Conservation (phyloP, 768 basidiomycete species). For the Daedaleopsis nitida region DNA sequence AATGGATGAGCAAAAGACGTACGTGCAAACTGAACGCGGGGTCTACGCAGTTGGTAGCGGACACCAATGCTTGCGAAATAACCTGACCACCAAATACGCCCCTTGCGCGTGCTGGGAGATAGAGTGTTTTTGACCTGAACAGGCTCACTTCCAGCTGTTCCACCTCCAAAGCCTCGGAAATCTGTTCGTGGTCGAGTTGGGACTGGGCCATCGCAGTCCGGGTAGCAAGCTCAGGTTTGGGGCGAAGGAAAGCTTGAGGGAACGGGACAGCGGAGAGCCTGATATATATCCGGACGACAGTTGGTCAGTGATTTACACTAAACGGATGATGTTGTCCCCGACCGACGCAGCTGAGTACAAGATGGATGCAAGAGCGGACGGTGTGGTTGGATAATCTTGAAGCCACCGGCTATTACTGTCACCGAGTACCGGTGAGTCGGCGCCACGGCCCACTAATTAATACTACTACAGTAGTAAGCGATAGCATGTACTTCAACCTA, state of each 20-base stretch:
- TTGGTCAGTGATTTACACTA: not conserved
- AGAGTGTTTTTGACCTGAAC: constrained; percentile 76
- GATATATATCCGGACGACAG: no score
- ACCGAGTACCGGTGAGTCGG: not conserved
- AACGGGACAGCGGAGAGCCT: not conserved
- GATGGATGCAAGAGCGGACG: no score
- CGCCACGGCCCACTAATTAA: no score
- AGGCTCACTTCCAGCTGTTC: constrained; percentile 77
- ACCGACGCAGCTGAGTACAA: not conserved
- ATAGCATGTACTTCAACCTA: no score
- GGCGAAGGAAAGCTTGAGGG: not conserved
- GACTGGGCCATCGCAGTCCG: constrained; percentile 31
- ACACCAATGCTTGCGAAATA: constrained; percentile 83
- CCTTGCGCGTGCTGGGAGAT: constrained; percentile 58
- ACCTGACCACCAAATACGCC: constrained; percentile 91
- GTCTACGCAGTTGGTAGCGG: constrained; percentile 76
- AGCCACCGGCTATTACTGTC: constrained; percentile 1
- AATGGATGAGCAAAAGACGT: constrained; percentile 33
- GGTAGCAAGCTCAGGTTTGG: not conserved
- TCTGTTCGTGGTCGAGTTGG: constrained; percentile 65
- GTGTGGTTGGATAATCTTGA: not conserved
- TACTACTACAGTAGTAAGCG: no score
- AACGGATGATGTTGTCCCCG: not conserved
- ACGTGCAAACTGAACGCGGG: constrained; percentile 72
- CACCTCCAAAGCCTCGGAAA: constrained; percentile 74